Evolutionary conservation across 2,329 filamentous ascomycete species (phyloP).

Genomic region (Colletotrichum caudatum): DNA sequence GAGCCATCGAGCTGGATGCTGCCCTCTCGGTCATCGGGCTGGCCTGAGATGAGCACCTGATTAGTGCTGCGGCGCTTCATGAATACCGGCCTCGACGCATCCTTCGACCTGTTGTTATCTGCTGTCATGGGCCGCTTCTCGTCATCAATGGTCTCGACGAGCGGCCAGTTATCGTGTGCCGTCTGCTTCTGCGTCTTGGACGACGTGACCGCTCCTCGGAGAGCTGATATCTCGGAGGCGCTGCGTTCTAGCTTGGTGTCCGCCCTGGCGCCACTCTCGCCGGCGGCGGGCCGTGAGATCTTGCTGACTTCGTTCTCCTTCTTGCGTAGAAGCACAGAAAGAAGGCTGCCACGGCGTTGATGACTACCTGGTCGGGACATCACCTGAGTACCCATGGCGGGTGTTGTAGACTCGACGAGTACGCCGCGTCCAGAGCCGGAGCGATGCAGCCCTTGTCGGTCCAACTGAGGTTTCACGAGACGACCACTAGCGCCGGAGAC

Average conservation of each 20-base stretch:
- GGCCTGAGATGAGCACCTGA: conserved; percentile 40
- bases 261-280: conserved; percentile 70
- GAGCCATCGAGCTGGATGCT: conserved; percentile 39
- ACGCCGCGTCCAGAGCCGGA: conserved; percentile 57
- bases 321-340: conserved; percentile 74
- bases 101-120: conserved; percentile 44
- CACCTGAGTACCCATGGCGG: conserved; percentile 43
- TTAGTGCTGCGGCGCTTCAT: conserved; percentile 55
- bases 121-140: conserved; percentile 52
- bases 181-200: conserved; percentile 44
- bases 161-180: conserved; percentile 60
- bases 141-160: conserved; percentile 49
- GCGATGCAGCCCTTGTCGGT: conserved; percentile 49
- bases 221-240: conserved; percentile 62
- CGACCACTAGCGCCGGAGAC: conserved; percentile 34
- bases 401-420: conserved; percentile 45
- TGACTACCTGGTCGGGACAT: conserved; percentile 47
- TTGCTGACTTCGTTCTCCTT: conserved; percentile 65
- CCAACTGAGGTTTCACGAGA: conserved; percentile 44
- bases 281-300: conserved; percentile 64
- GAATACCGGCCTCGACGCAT: conserved; percentile 47
- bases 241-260: conserved; percentile 73
- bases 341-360: conserved; percentile 62
- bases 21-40: conserved; percentile 22
- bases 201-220: conserved; percentile 53